A percentile compares a stretch with the other conserved stretches of the same genome.
Conservation (phyloP, 306 rosid genomes). For the barrel medic (Medicago truncatula) region DNA sequence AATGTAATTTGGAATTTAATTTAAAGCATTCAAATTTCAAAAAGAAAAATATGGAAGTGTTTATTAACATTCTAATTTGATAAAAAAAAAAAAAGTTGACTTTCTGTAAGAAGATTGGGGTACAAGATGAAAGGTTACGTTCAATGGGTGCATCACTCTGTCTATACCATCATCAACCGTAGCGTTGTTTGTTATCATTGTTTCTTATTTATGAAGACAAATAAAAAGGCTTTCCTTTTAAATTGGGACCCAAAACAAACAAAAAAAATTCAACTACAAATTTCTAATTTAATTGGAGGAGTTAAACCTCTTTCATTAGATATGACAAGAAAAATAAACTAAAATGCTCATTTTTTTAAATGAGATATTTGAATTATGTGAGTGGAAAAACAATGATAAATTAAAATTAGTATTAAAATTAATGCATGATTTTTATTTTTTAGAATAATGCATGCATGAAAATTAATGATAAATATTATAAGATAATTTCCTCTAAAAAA, state of each 20-base stretch:
- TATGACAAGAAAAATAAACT: not conserved
- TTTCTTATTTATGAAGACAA: slow-evolving; percentile 31
- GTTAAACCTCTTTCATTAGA: not conserved
- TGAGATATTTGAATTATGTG: too few relatives aligned
- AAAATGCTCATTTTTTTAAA: not conserved
- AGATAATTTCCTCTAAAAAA: too few relatives aligned
- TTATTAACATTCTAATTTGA: slow-evolving; percentile 22
- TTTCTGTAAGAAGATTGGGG: slow-evolving; percentile 8
- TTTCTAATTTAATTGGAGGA: not conserved
- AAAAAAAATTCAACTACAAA: too few relatives aligned
- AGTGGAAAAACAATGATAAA: too few relatives aligned
- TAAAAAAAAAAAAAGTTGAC: not conserved
- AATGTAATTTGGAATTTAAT: not conserved
- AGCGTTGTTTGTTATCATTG: slow-evolving; percentile 19
- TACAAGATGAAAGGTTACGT: slow-evolving; percentile 20
- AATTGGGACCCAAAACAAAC: not conserved
- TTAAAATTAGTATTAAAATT: too few relatives aligned
- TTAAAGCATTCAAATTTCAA: not conserved
- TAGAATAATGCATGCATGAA: too few relatives aligned
- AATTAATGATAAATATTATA: too few relatives aligned
- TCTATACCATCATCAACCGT: slow-evolving; percentile 5
- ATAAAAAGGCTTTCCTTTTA: slow-evolving; percentile 1
- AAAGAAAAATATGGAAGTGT: slow-evolving; percentile 6
- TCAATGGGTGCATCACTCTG: slow-evolving; percentile 12
- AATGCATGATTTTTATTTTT: too few relatives aligned